These are phyloP conservation scores for Parietaria judaica DNA, from an alignment of 306 rosid species.

Conservation along the genomic window DNA sequence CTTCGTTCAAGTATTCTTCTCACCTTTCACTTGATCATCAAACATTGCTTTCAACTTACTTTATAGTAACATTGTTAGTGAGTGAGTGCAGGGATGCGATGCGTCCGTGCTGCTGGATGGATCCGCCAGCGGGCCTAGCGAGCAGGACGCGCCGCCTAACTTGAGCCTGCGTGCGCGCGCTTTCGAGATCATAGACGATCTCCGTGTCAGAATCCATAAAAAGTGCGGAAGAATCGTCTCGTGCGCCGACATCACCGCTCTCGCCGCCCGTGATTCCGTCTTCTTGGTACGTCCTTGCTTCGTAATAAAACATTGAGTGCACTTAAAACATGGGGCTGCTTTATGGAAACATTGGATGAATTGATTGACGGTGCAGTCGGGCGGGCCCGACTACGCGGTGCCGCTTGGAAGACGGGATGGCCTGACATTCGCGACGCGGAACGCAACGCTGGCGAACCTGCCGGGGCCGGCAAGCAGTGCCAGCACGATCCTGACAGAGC, in stretches of 20 bases:
- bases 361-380: constrained; percentile 31
- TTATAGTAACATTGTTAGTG: too few relatives aligned
- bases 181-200: constrained; percentile 44
- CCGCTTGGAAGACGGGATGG: constrained; percentile 64
- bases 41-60: too few relatives aligned
- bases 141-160: constrained; percentile 53
- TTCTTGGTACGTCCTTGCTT: constrained; percentile 21
- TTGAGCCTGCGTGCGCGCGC: constrained; percentile 33
- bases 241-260: constrained; percentile 51
- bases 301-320: too few relatives aligned
- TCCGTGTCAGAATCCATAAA: constrained; percentile 30
- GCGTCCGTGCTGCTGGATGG: constrained; percentile 59
- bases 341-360: too few relatives aligned
- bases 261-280: constrained; percentile 61
- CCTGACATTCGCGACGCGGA: constrained; percentile 18
- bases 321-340: too few relatives aligned
- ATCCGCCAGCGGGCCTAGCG: constrained; percentile 52
- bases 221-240: constrained; percentile 54
- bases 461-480: constrained; percentile 32
- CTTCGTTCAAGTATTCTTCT: constrained; percentile 52
- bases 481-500: background rate
- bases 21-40: background rate
- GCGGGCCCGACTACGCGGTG: constrained; percentile 51
- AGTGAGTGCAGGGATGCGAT: constrained; percentile 56
- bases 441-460: constrained; percentile 22